Conservation (phyloP, 345 rosid genomes). For the Durio zibethinus region DNA sequence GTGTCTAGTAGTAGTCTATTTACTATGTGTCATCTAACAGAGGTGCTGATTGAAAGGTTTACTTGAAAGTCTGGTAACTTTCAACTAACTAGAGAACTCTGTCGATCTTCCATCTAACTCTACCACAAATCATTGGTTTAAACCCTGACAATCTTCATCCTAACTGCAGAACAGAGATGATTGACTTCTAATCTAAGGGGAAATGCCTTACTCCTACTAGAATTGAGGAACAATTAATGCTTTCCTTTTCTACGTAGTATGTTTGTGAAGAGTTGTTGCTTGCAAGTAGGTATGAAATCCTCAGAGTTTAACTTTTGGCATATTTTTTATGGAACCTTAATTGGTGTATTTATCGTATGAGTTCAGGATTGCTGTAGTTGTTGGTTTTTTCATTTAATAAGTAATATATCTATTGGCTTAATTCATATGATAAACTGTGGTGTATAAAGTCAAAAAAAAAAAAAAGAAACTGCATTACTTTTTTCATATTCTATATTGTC, state of each 20-base stretch:
- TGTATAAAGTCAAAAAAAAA: background rate
- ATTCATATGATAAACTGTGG: background rate
- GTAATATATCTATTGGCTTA: too few relatives aligned
- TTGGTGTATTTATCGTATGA: background rate
- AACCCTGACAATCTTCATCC: constrained; percentile 10
- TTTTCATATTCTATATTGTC: background rate
- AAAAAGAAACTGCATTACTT: background rate
- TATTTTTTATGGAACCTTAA: background rate
- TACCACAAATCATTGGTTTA: constrained; percentile 2
- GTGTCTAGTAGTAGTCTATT: background rate
- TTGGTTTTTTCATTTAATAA: background rate
- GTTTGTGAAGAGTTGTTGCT: constrained; percentile 5
- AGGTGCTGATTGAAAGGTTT: constrained; percentile 5
- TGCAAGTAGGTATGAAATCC: background rate
- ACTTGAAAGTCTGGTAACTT: constrained; percentile 19
- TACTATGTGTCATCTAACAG: constrained; percentile 2
- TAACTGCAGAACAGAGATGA: constrained; percentile 23
- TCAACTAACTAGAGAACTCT: constrained; percentile 11
- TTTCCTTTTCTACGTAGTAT: background rate
- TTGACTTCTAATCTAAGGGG: constrained; percentile 36
- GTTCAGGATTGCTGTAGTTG: background rate
- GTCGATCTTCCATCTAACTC: constrained; percentile 15
- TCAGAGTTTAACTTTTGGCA: background rate
- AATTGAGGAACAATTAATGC: background rate
- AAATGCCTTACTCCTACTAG: background rate